A percentile compares a stretch with the other conserved stretches of the same genome.
These are phyloP conservation scores for Geum urbanum DNA, from an alignment of 306 rosid species.

Conservation along the genomic window DNA sequence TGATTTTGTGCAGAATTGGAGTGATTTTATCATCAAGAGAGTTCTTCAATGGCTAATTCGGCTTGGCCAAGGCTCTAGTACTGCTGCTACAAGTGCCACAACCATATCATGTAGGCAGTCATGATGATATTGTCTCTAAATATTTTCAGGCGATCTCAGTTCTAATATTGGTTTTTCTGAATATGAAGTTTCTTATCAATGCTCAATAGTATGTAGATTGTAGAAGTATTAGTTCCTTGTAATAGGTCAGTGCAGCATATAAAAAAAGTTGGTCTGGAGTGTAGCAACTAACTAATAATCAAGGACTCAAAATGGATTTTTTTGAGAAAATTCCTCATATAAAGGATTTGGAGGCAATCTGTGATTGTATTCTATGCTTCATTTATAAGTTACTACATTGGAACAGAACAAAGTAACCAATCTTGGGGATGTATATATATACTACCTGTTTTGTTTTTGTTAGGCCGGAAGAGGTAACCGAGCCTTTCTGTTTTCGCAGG, in stretches of 20 bases:
- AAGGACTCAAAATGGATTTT: neutral
- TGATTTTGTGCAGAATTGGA: conserved; percentile 15
- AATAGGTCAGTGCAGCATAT: neutral
- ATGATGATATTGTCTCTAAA: conserved; percentile 66
- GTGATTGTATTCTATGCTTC: neutral
- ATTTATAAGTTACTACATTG: neutral
- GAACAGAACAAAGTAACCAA: neutral
- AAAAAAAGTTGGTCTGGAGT: neutral
- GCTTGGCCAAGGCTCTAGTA: conserved; percentile 43
- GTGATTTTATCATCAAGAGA: conserved; percentile 20
- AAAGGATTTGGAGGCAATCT: neutral
- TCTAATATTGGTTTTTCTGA: neutral
- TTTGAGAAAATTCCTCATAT: neutral
- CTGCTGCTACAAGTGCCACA: conserved; percentile 71
- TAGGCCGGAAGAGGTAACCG: conserved; percentile 62
- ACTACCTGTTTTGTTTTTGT: conserved; percentile 5
- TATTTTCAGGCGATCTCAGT: conserved; percentile 50
- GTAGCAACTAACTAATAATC: neutral
- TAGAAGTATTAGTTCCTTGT: too few species aligned
- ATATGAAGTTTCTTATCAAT: neutral
- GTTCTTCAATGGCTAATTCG: conserved; percentile 43
- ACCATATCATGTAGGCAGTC: conserved; percentile 47
- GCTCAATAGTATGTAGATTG: too few species aligned
- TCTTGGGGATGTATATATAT: neutral
- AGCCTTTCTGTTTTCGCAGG: conserved; percentile 65